phyloP scores from a whole-genome alignment of 768 basidiomycete species.

The Pleurotus pulmonarius region DNA sequence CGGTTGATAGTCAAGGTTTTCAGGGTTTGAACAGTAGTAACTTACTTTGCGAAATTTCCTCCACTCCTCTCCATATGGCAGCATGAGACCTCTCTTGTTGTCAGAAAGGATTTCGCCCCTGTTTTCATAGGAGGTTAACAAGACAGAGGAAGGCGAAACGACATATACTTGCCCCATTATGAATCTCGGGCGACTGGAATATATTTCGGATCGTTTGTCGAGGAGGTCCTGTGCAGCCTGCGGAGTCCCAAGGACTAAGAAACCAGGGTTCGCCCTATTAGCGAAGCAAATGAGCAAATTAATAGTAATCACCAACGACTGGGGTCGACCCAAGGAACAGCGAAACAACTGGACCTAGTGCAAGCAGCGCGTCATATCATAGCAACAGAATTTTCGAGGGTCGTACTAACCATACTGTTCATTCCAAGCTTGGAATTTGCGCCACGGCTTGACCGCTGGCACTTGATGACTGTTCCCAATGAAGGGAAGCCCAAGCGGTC shows the following conservation, averaged over 20 bases:
- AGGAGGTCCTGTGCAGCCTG: conserved; percentile 44
- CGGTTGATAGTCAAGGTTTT: too few species aligned
- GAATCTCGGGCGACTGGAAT: conserved; percentile 44
- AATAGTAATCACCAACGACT: conserved; percentile 29
- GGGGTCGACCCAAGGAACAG: conserved; percentile 38
- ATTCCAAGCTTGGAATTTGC: conserved; percentile 44
- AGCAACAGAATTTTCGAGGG: conserved; percentile 2
- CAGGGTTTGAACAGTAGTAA: background rate
- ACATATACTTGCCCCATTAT: conserved; percentile 31
- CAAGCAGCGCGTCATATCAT: background rate
- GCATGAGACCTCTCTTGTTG: conserved; percentile 42
- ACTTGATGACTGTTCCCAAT: conserved; percentile 45
- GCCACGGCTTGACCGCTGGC: conserved; percentile 43
- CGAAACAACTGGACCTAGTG: conserved; percentile 35
- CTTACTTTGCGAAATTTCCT: conserved; percentile 43
- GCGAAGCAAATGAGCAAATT: background rate
- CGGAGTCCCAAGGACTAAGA: conserved; percentile 39
- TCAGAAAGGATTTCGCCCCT: conserved; percentile 45
- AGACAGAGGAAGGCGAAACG: background rate
- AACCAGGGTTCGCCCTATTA: background rate
- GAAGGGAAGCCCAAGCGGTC: conserved; percentile 38
- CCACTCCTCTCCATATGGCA: conserved; percentile 41
- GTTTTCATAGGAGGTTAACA: background rate
- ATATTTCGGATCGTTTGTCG: conserved; percentile 43
- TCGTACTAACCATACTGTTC: conserved; percentile 34